Conservation (phyloP, 78 protist genomes). For the Bodo saltans region DNA sequence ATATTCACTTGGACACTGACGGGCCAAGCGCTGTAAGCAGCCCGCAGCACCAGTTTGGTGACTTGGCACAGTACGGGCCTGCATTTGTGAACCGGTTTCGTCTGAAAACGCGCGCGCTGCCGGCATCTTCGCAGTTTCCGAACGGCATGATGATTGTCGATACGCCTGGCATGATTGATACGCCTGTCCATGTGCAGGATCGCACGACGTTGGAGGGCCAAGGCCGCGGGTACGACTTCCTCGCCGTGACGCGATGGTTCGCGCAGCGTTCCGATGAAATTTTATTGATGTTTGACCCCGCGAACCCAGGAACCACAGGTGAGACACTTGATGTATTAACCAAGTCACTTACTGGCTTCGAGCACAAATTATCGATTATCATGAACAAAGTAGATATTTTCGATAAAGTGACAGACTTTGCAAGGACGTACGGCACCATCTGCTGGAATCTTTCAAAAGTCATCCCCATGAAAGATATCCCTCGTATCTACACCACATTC, state of each 20-base stretch:
- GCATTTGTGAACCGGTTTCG: conserved; percentile 2
- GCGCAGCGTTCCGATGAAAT: conserved; percentile 41
- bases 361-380: conserved; percentile 27
- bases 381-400: conserved; percentile 42
- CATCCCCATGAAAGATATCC: conserved; percentile 41
- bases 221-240: conserved; percentile 48
- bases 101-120: conserved; percentile 26
- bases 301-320: conserved; percentile 38
- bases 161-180: conserved; percentile 48
- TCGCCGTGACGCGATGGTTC: conserved; percentile 26
- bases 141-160: conserved; percentile 24
- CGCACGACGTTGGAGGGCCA: neutral
- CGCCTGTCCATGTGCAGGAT: neutral
- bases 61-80: conserved; percentile 25
- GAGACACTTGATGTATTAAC: conserved; percentile 44
- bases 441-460: conserved; percentile 44
- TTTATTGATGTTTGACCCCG: conserved; percentile 45
- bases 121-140: neutral
- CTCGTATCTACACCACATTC: conserved; percentile 43
- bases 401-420: conserved; percentile 38
- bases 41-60: conserved; percentile 3
- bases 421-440: conserved; percentile 43
- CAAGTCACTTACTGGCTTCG: conserved; percentile 10
- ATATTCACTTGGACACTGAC: conserved; percentile 22
- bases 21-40: conserved; percentile 35